Evolutionary conservation across 345 rosid genomes (phyloP).

Genomic region (Populus alba): DNA sequence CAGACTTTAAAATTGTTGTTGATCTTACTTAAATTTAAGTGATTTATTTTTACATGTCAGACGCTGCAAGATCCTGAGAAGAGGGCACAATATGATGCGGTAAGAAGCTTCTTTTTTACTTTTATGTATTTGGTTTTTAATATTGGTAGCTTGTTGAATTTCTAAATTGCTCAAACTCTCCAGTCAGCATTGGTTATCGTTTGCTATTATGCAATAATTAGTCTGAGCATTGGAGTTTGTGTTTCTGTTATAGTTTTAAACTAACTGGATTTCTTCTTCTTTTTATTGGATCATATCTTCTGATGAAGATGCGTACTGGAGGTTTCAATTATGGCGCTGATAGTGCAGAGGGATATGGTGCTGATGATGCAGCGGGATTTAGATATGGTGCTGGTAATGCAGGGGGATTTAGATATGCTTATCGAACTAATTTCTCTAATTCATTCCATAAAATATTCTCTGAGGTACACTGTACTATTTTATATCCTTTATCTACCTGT

Average conservation of each 20-base stretch:
- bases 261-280: conserved; percentile 11
- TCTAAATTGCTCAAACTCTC: not conserved
- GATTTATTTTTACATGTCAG: conserved; percentile 34
- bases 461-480: conserved; percentile 47
- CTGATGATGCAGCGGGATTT: conserved; percentile 14
- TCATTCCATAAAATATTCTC: conserved; percentile 86
- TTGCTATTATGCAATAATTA: not conserved
- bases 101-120: conserved; percentile 15
- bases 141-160: not conserved
- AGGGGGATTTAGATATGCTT: conserved; percentile 51
- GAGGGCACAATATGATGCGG: conserved; percentile 73
- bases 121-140: not conserved
- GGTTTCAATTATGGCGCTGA: conserved; percentile 43
- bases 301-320: conserved; percentile 39
- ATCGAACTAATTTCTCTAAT: conserved; percentile 65
- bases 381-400: conserved; percentile 39
- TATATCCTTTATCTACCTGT: conserved; percentile 1
- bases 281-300: not conserved
- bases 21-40: not conserved
- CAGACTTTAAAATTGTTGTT: too few species aligned
- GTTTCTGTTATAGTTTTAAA: not conserved
- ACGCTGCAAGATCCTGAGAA: conserved; percentile 57
- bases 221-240: not conserved
- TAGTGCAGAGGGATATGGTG: conserved; percentile 18
- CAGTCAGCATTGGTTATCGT: not conserved